Percentiles rank a stretch among this genome's conserved stretches.
These are phyloP conservation scores for Vachellia collinsii DNA, from an alignment of 306 rosid species.

Conservation along the genomic window DNA sequence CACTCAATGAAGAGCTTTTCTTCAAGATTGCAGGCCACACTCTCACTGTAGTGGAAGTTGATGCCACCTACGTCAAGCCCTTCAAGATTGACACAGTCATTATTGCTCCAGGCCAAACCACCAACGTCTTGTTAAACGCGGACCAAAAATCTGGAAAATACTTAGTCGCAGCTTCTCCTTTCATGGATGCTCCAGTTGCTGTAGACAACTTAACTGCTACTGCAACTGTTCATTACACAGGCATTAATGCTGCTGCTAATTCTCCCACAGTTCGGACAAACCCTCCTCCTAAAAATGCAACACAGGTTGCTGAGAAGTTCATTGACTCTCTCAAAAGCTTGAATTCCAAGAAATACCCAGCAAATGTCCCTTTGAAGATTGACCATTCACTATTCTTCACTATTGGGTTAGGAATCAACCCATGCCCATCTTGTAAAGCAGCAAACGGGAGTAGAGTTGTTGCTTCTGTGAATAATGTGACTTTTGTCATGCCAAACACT, in stretches of 20 bases:
- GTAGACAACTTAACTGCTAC: conserved; percentile 72
- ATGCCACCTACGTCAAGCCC: conserved; percentile 81
- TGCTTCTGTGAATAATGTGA: conserved; percentile 70
- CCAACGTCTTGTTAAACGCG: conserved; percentile 67
- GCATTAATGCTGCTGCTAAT: conserved; percentile 41
- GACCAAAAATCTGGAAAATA: conserved; percentile 64
- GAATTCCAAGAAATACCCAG: conserved; percentile 63
- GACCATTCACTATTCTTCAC: conserved; percentile 70
- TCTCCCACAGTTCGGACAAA: conserved; percentile 50
- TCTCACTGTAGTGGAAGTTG: conserved; percentile 75
- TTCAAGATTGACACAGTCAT: conserved; percentile 60
- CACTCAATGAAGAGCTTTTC: conserved; percentile 90
- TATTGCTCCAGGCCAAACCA: conserved; percentile 88
- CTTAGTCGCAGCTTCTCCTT: conserved; percentile 70
- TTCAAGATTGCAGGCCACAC: conserved; percentile 79
- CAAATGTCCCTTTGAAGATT: conserved; percentile 53
- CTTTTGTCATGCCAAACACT: conserved; percentile 79
- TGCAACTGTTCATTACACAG: conserved; percentile 68
- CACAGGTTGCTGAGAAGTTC: conserved; percentile 65
- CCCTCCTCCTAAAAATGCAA: conserved; percentile 73
- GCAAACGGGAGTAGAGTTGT: conserved; percentile 74
- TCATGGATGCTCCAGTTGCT: conserved; percentile 64
- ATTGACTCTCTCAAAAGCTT: conserved; percentile 55
- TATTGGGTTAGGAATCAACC: conserved; percentile 65
- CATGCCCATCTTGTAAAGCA: conserved; percentile 71